phyloP scores from a whole-genome alignment of 768 basidiomycete species.

The Rhizopogon vesiculosus region DNA sequence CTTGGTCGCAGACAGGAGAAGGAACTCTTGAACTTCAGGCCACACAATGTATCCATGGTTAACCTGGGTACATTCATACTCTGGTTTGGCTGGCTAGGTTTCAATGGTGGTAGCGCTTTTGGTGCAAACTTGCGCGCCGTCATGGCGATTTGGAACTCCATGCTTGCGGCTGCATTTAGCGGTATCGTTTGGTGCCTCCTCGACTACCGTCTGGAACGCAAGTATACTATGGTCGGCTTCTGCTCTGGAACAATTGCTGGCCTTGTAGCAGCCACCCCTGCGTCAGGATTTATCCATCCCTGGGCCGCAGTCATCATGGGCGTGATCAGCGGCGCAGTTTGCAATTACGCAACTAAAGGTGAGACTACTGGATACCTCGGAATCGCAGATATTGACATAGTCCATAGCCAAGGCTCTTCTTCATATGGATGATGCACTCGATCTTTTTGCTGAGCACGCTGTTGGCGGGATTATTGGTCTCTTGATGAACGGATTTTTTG shows the following conservation, averaged over 20 bases:
- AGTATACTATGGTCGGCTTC: conserved; percentile 89
- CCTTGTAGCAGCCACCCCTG: conserved; percentile 85
- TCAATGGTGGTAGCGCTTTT: conserved; percentile 88
- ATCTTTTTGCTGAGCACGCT: conserved; percentile 90
- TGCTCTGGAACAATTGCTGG: conserved; percentile 88
- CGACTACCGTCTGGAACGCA: conserved; percentile 75
- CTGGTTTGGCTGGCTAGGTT: conserved; percentile 88
- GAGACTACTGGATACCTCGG: conserved; percentile 19
- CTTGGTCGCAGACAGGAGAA: conserved; percentile 76
- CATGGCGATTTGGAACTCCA: conserved; percentile 84
- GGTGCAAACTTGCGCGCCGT: conserved; percentile 85
- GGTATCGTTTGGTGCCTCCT: conserved; percentile 81
- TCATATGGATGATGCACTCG: conserved; percentile 81
- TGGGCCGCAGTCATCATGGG: conserved; percentile 80
- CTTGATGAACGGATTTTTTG: conserved; percentile 71
- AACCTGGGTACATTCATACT: conserved; percentile 80
- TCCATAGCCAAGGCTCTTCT: conserved; percentile 61
- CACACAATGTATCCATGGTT: conserved; percentile 84
- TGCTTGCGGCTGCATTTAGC: conserved; percentile 78
- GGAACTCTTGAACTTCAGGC: conserved; percentile 75
- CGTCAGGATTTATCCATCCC: conserved; percentile 74
- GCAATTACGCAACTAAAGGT: conserved; percentile 86
- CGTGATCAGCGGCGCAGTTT: conserved; percentile 60
- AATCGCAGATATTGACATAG: conserved; percentile 7
- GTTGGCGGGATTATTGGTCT: conserved; percentile 79